Percentiles rank a stretch among this genome's conserved stretches.
Evolutionary conservation across 345 rosid species (phyloP).

Genomic region (Eucalyptus regnans): DNA sequence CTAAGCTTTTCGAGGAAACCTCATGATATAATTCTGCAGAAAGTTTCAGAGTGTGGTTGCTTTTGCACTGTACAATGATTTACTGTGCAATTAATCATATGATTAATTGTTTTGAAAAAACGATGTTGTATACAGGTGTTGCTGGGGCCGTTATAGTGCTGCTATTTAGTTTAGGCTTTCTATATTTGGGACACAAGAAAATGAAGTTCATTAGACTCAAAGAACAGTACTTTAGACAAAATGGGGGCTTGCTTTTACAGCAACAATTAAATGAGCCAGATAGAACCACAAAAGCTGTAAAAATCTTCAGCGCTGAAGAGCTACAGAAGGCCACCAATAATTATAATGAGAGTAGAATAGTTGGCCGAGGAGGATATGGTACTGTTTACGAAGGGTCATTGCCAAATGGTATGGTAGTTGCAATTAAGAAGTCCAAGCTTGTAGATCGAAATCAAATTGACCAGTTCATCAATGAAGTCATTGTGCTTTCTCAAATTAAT

Average conservation of each 20-base stretch:
- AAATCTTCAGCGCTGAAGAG: conserved; percentile 19
- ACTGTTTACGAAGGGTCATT: conserved; percentile 30
- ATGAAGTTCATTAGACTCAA: not conserved
- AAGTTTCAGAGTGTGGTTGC: not conserved
- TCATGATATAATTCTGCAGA: not conserved
- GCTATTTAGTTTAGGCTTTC: not conserved
- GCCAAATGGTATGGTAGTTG: not conserved
- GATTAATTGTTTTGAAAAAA: not conserved
- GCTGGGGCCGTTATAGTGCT: not conserved
- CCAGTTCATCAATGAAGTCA: conserved; percentile 34
- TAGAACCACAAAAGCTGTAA: not conserved
- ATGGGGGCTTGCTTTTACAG: conserved; percentile 21
- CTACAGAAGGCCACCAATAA: conserved; percentile 26
- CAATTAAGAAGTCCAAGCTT: conserved; percentile 7
- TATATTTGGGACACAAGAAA: not conserved
- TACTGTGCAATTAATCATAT: not conserved
- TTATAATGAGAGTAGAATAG: conserved; percentile 11
- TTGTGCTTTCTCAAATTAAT: conserved; percentile 28
- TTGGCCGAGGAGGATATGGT: conserved; percentile 30
- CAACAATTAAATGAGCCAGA: not conserved
- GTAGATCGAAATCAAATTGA: conserved; percentile 22
- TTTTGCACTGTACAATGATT: not conserved
- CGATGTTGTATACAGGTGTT: not conserved
- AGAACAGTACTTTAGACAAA: conserved; percentile 3
- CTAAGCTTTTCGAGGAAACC: not conserved